Conservation (phyloP, 2,329 filamentous ascomycete genomes). For the Monilinia vaccinii-corymbosi region DNA sequence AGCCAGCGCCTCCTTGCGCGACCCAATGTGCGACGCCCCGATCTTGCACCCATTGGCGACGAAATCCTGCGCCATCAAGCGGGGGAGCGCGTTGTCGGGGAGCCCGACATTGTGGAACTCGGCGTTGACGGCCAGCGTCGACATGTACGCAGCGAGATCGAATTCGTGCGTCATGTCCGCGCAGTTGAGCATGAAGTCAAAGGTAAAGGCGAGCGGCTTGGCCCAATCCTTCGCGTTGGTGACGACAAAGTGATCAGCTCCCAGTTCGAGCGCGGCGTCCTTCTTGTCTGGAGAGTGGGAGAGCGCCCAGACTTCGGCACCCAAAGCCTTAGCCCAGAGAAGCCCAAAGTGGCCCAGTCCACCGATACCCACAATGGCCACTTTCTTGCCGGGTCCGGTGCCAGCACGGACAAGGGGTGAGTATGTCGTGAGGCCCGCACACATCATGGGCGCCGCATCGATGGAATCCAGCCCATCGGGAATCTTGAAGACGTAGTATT, state of each 20-base stretch:
- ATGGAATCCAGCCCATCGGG: conserved; percentile 42
- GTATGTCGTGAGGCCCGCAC: conserved; percentile 68
- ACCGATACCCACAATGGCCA: conserved; percentile 58
- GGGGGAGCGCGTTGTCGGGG: conserved; percentile 50
- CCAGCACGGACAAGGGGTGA: conserved; percentile 58
- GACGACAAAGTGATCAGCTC: conserved; percentile 47
- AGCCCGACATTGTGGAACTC: conserved; percentile 57
- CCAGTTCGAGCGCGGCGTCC: conserved; percentile 50
- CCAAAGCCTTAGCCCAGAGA: conserved; percentile 61
- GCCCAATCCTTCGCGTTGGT: conserved; percentile 53
- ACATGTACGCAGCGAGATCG: conserved; percentile 46
- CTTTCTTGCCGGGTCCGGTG: conserved; percentile 59
- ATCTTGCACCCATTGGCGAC: conserved; percentile 46
- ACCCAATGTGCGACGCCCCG: conserved; percentile 32
- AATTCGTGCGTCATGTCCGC: conserved; percentile 46
- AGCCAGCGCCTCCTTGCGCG: conserved; percentile 46
- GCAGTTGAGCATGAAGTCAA: conserved; percentile 50
- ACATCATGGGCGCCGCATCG: conserved; percentile 59
- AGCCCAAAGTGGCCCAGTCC: conserved; percentile 66
- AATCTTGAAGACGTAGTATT: conserved; percentile 52
- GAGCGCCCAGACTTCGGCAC: conserved; percentile 56
- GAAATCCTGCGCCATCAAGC: conserved; percentile 44
- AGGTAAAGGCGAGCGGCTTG: conserved; percentile 40
- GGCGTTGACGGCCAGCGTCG: conserved; percentile 49
- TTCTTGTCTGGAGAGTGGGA: conserved; percentile 51